Conservation (phyloP, 1,284 basidiomycete genomes). For the Cutaneotrichosporon sp. region DNA sequence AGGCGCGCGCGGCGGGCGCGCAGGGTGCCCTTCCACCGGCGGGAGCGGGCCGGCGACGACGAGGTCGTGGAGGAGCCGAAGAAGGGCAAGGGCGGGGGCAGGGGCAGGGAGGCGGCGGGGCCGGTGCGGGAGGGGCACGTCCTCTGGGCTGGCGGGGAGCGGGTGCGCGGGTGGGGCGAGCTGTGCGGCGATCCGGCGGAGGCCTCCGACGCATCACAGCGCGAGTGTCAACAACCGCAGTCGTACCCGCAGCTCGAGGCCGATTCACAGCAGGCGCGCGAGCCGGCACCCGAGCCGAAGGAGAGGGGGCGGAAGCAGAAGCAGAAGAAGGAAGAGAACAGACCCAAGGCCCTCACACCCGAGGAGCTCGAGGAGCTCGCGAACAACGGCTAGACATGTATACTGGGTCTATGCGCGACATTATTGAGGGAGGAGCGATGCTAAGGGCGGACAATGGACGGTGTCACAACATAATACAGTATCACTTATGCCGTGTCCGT, state of each 20-base stretch:
- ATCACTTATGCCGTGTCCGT: no score
- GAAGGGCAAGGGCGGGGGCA: slow-evolving; percentile 16
- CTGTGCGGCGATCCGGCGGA: neutral
- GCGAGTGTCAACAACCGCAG: neutral
- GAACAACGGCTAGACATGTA: neutral
- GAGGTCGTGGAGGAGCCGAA: neutral
- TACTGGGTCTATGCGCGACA: no score
- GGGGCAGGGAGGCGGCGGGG: neutral
- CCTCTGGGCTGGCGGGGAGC: slow-evolving; percentile 19
- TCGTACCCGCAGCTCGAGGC: neutral
- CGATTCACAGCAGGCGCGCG: no score
- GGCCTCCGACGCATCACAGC: neutral
- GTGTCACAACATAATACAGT: no score
- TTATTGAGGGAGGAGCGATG: no score
- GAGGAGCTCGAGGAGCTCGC: slow-evolving; percentile 9
- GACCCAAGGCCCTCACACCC: neutral
- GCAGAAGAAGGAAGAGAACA: neutral
- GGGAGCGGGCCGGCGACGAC: slow-evolving; percentile 17
- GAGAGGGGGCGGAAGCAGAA: neutral
- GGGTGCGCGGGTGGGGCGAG: slow-evolving; percentile 19
- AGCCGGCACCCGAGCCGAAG: neutral
- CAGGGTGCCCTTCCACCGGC: slow-evolving; percentile 31
- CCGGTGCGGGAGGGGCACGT: slow-evolving; percentile 10
- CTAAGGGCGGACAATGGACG: no score
- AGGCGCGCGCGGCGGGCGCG: slow-evolving; percentile 21